Evolutionary conservation across 108 stramenopile genomes (phyloP).

Genomic region (Cylindrotheca closterium): DNA sequence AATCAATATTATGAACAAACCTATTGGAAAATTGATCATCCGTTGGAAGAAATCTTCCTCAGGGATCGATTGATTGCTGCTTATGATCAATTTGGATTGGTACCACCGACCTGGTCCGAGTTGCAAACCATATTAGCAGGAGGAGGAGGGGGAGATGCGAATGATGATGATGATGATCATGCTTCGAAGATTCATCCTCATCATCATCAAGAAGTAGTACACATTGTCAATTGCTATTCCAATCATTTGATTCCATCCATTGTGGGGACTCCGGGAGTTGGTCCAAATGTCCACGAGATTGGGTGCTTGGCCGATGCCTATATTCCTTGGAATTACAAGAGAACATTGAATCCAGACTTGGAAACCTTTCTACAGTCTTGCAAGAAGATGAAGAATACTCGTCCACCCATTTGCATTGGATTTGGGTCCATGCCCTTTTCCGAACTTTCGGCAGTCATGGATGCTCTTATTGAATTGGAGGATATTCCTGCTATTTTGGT

Average conservation of each 20-base stretch:
- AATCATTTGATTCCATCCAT: slow-evolving; percentile 16
- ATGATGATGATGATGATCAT: no score
- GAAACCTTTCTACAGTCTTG: background rate
- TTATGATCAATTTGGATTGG: background rate
- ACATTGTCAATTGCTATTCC: slow-evolving; percentile 31
- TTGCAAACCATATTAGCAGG: slow-evolving; percentile 16
- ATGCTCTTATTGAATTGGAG: slow-evolving; percentile 13
- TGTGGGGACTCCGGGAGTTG: background rate
- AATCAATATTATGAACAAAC: background rate
- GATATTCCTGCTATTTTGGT: slow-evolving; percentile 9
- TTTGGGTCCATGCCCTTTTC: slow-evolving; percentile 35
- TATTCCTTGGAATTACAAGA: slow-evolving; percentile 15
- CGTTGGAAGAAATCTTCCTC: slow-evolving; percentile 18
- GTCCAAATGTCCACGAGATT: slow-evolving; percentile 16
- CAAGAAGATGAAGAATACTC: slow-evolving; percentile 3
- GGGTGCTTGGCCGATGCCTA: slow-evolving; percentile 26
- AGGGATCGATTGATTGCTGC: background rate
- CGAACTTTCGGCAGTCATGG: slow-evolving; percentile 1
- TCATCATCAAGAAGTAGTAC: no score
- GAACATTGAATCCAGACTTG: background rate
- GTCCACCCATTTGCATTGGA: slow-evolving; percentile 37
- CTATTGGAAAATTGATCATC: slow-evolving; percentile 21
- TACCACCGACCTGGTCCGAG: slow-evolving; percentile 7
- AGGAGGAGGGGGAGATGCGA: background rate
- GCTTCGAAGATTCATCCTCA: no score